Evolutionary conservation across 441 rosid species (phyloP), one percentile per base, ranked within the genome.

Genomic region (Pelargonium myrrhifolium): DNA sequence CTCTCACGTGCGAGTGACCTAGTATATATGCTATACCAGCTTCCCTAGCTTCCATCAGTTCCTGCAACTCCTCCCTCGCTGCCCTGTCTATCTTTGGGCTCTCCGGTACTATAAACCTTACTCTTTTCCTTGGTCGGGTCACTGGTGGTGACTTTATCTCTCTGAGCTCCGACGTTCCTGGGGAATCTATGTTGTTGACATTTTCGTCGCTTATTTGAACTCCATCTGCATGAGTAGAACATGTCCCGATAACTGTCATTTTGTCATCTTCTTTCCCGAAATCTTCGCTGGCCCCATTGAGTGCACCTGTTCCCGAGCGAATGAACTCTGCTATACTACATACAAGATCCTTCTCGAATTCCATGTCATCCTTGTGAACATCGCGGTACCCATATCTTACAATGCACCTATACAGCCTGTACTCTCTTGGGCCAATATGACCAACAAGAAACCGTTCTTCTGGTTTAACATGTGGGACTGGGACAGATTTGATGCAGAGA

Each of bases 311-410:
- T 62, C 80, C 58, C 17, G 58, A 87, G 26, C 79, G 77, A 60
- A 94, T 86, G 82, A 94, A 92, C 72, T 89, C 96, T 0, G 82
- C 92, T 69, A 94, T 83, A 76, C 77, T 77, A 47, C 79, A 84
- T 0, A 89, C 86, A 0, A 94, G 87, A 75, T 94, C 96, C 0
- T 92, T 14, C 74, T 94, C 99, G 9, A 94, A 92, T 17, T 94
- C 88, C 71, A 88, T 86, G 12, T 89, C 89, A 35, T 94, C 99
- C 80, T 88, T 97, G 73, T 92, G 98, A 39, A 94, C 97, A 21
- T 94, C 99, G 0, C 98, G 92, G 84, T 94, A 94, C 28, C 99
- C 98, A 18, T 94, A 94, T 12, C 97, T 87, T 9, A 89, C 89
- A 4, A 94, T 94, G 80, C 97, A 94, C 65, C 99, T 83, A 74